phyloP scores from a whole-genome alignment of 805 yeast species.

The Pachysolen tannophilus region DNA sequence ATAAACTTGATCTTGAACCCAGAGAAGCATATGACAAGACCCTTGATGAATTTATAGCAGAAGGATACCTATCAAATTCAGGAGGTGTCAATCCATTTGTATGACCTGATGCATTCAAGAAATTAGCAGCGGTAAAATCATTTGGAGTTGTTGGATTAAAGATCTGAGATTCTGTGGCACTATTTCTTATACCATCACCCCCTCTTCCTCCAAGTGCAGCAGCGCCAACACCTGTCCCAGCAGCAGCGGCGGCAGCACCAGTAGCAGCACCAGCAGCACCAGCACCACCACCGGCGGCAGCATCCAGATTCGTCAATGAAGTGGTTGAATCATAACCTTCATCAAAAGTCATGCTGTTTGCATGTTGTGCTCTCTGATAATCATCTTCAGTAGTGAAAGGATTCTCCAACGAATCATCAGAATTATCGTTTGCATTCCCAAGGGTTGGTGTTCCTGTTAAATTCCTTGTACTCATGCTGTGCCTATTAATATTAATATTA shows the following conservation, averaged over 20 bases:
- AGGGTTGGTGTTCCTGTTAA: not conserved
- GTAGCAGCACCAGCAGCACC: no score
- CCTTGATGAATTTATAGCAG: constrained; percentile 45
- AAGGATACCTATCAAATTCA: constrained; percentile 64
- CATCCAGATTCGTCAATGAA: no score
- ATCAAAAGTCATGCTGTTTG: not conserved
- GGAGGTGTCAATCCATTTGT: constrained; percentile 33
- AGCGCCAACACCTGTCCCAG: no score
- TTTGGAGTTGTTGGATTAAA: not conserved
- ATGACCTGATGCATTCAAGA: no score
- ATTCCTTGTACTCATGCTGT: not conserved
- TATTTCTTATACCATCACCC: no score
- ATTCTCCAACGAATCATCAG: not conserved
- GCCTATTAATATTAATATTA: not conserved
- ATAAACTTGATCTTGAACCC: constrained; percentile 22
- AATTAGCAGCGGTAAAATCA: not conserved
- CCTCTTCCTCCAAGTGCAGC: no score
- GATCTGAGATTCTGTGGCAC: not conserved
- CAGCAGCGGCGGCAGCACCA: no score
- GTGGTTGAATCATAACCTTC: not conserved
- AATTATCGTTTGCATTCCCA: not conserved
- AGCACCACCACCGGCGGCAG: no score
- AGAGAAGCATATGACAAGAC: constrained; percentile 44
- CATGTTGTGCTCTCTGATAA: not conserved
- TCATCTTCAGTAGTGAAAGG: not conserved